Conservation (phyloP, 768 basidiomycete species). For the Heimioporus sp. region DNA sequence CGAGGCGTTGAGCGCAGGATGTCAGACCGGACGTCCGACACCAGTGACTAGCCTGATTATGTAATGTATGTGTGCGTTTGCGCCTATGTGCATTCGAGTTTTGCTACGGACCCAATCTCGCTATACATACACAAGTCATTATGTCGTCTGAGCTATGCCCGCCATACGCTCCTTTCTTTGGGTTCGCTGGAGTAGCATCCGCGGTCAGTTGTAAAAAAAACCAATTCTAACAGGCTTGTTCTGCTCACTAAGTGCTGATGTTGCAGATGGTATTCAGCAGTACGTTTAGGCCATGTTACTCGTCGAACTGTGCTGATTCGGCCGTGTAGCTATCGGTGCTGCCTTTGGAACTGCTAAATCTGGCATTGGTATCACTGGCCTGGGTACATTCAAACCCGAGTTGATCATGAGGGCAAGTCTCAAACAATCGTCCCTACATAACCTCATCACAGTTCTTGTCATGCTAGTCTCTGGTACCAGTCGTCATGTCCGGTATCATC, state of each 20-base stretch:
- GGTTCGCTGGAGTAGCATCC: constrained; percentile 93
- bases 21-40: no score
- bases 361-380: constrained; percentile 94
- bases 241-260: constrained; percentile 10
- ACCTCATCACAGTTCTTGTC: not conserved
- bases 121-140: not conserved
- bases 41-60: no score
- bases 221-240: not conserved
- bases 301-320: constrained; percentile 9
- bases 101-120: not conserved
- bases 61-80: no score
- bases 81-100: no score
- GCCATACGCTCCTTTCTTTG: constrained; percentile 97
- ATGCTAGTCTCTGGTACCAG: constrained; percentile 84
- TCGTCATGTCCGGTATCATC: constrained; percentile 98
- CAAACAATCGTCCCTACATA: not conserved
- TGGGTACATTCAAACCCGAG: constrained; percentile 93
- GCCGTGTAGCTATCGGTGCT: constrained; percentile 76
- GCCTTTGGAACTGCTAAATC: constrained; percentile 96
- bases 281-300: constrained; percentile 43
- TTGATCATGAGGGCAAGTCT: constrained; percentile 90
- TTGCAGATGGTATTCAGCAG: constrained; percentile 95
- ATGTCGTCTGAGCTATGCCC: constrained; percentile 70
- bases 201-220: constrained; percentile 56
- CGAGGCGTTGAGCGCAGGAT: no score